Conservation (phyloP, 2,329 filamentous ascomycete genomes). For the Aspergillus tanneri region DNA sequence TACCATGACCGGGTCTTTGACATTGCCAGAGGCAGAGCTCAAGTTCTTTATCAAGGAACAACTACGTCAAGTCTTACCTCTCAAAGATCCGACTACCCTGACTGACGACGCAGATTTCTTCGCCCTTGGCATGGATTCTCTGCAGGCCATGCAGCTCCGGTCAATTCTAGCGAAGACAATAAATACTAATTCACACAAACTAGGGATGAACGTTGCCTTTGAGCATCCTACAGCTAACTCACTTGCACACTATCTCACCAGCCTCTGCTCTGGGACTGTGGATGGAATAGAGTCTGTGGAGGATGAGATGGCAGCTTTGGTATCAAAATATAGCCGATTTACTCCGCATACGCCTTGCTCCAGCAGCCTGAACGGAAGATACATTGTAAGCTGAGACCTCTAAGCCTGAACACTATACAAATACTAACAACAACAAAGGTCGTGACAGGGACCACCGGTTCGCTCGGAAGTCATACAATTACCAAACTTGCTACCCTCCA, state of each 20-base stretch:
- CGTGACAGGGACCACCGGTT: conserved; percentile 65
- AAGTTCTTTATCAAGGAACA: conserved; percentile 36
- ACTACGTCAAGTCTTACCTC: conserved; percentile 26
- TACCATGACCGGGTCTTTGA: conserved; percentile 22
- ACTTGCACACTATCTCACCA: conserved; percentile 47
- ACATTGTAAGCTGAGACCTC: conserved; percentile 21
- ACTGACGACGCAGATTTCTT: conserved; percentile 58
- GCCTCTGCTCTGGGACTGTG: conserved; percentile 39
- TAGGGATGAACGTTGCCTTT: conserved; percentile 60
- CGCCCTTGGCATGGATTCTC: conserved; percentile 55
- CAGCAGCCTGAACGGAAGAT: conserved; percentile 20
- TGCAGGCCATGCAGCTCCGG: conserved; percentile 59
- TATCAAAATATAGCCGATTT: conserved; percentile 47
- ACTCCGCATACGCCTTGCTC: conserved; percentile 25
- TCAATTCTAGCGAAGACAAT: conserved; percentile 52
- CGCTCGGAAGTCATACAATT: conserved; percentile 61
- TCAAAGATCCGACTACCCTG: conserved; percentile 17
- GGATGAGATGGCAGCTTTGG: conserved; percentile 48
- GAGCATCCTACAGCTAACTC: conserved; percentile 54
- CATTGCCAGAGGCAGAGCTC: conserved; percentile 29
- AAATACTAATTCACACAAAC: conserved; percentile 48
- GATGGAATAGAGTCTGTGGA: conserved; percentile 35
- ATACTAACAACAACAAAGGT: conserved; percentile 31
- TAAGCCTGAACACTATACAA: background rate
- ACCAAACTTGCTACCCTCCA: conserved; percentile 40